phyloP scores from a whole-genome alignment of 345 rosid genomes.

The Eucalyptus leucophloia region DNA sequence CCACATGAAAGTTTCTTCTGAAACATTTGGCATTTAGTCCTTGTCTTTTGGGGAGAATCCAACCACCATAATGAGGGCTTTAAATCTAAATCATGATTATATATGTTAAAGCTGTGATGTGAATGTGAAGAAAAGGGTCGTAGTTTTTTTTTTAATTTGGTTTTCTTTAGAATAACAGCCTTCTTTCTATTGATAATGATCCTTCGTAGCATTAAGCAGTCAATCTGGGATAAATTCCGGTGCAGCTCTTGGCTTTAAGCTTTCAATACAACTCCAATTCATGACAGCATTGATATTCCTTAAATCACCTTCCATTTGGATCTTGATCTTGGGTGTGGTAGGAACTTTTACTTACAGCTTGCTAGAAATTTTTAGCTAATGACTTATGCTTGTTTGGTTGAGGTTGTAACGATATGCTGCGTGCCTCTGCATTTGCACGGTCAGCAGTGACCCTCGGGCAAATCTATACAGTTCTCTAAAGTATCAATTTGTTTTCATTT shows the following conservation, averaged over 20 bases:
- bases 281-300: background rate
- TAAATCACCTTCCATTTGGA: background rate
- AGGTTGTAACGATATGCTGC: background rate
- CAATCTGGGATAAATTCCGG: background rate
- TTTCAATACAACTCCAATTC: background rate
- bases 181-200: background rate
- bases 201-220: background rate
- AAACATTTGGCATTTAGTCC: background rate
- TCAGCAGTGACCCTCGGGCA: background rate
- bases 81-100: background rate
- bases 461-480: background rate
- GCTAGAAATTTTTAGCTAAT: background rate
- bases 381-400: background rate
- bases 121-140: background rate
- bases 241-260: background rate
- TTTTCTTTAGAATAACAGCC: background rate
- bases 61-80: background rate
- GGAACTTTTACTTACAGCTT: background rate
- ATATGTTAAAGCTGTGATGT: background rate
- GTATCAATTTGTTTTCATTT: background rate
- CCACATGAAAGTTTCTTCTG: background rate
- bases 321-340: background rate
- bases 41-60: background rate
- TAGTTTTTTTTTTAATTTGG: background rate
- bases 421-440: background rate